Conservation (phyloP, 1,284 basidiomycete species). For the Fomitopsis betulina region DNA sequence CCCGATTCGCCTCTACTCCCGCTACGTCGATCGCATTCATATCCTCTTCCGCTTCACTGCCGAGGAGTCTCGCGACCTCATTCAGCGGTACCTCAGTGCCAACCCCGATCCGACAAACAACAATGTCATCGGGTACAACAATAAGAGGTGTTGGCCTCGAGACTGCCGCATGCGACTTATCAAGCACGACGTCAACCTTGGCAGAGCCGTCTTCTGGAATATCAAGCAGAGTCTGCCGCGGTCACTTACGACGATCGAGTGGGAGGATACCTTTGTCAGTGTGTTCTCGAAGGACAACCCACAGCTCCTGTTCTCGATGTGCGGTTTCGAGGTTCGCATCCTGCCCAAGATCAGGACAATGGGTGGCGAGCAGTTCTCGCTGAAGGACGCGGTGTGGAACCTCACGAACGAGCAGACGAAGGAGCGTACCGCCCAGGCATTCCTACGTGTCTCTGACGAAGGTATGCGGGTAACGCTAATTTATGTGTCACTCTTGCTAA, state of each 20-base stretch:
- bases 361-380: constrained; percentile 93
- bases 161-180: constrained; percentile 99
- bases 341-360: constrained; percentile 93
- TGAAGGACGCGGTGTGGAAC: constrained; percentile 98
- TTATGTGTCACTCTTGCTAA: neutral
- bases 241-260: constrained; percentile 97
- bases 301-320: constrained; percentile 97
- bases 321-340: constrained; percentile 96
- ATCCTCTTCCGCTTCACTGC: constrained; percentile 98
- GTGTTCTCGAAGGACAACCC: constrained; percentile 99
- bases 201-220: constrained; percentile 98
- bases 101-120: constrained; percentile 99
- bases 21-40: constrained; percentile 91
- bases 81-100: constrained; percentile 94
- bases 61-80: constrained; percentile 95
- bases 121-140: constrained; percentile 99
- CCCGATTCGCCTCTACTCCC: constrained; percentile 92
- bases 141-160: constrained; percentile 98
- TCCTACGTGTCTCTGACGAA: constrained; percentile 95
- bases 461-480: constrained; percentile 34
- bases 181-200: constrained; percentile 99
- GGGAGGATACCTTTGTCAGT: constrained; percentile 95
- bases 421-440: constrained; percentile 96
- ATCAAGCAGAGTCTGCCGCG: constrained; percentile 96
- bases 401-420: constrained; percentile 94